Evolutionary conservation across 1,284 basidiomycete genomes (phyloP).

Genomic region (Agroathelia rolfsii): DNA sequence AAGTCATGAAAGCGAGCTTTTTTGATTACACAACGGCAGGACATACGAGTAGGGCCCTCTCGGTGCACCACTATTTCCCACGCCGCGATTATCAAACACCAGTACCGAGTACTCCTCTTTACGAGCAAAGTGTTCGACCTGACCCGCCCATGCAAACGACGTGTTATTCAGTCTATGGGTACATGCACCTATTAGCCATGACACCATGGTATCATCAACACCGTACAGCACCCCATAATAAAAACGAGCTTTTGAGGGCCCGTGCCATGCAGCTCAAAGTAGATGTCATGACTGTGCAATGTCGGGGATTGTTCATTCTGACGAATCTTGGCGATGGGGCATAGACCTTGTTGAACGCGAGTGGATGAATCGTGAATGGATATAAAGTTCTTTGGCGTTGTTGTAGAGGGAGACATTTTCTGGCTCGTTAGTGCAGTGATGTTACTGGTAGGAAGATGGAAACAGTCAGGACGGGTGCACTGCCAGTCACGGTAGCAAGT

Average conservation of each 20-base stretch:
- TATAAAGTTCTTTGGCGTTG: conserved; percentile 10
- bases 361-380: conserved; percentile 49
- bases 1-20: conserved; percentile 3
- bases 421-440: too few species aligned
- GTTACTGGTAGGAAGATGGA: too few species aligned
- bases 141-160: conserved; percentile 52
- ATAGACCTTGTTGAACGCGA: conserved; percentile 57
- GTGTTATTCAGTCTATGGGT: conserved; percentile 42
- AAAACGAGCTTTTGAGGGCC: conserved; percentile 53
- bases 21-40: background rate
- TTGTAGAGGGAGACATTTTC: conserved; percentile 1
- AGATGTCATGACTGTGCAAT: conserved; percentile 60
- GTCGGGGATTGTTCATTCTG: conserved; percentile 34
- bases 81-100: conserved; percentile 85
- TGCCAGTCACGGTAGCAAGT: too few species aligned
- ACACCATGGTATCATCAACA: background rate
- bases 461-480: too few species aligned
- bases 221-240: conserved; percentile 59
- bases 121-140: conserved; percentile 48
- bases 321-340: conserved; percentile 52
- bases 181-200: background rate
- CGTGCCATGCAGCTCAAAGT: conserved; percentile 66
- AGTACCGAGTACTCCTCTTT: conserved; percentile 48
- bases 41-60: conserved; percentile 54
- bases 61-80: conserved; percentile 68